Evolutionary conservation across 2,329 filamentous ascomycete genomes (phyloP).

Genomic region (Elsinoe perseae): DNA sequence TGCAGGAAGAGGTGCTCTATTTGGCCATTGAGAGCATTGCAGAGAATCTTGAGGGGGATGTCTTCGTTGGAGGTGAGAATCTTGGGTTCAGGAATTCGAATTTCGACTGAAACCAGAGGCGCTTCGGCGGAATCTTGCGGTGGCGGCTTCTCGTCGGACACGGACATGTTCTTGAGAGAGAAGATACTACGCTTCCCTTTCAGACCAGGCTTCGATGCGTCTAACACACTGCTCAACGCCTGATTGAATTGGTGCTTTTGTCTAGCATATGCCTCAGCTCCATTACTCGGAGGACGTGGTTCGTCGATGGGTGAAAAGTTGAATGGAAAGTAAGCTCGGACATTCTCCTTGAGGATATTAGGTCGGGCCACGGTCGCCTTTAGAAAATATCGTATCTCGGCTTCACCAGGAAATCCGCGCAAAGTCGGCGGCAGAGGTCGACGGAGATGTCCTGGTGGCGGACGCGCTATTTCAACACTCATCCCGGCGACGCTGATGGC

Average conservation of each 20-base stretch:
- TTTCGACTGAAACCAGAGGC: constrained; percentile 66
- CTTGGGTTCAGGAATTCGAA: constrained; percentile 75
- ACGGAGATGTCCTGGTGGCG: constrained; percentile 60
- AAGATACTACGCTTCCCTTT: constrained; percentile 20
- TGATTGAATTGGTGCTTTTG: constrained; percentile 55
- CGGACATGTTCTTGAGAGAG: constrained; percentile 15
- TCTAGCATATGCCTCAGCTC: constrained; percentile 77
- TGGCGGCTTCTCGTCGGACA: constrained; percentile 15
- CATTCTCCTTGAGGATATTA: constrained; percentile 83
- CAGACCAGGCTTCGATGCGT: constrained; percentile 23
- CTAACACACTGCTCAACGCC: constrained; percentile 22
- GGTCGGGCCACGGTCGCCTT: constrained; percentile 93
- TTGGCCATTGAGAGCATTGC: constrained; percentile 65
- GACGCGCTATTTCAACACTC: constrained; percentile 39
- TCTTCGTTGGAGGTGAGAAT: constrained; percentile 85
- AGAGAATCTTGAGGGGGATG: constrained; percentile 69
- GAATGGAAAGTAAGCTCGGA: constrained; percentile 57
- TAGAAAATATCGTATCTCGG: constrained; percentile 87
- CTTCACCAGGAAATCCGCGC: constrained; percentile 75
- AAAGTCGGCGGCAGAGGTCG: constrained; percentile 82
- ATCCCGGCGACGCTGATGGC: constrained; percentile 37
- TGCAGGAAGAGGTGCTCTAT: constrained; percentile 66
- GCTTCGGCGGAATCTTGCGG: constrained; percentile 30
- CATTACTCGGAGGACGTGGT: constrained; percentile 58
- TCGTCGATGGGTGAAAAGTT: constrained; percentile 92